phyloP scores from a whole-genome alignment of 1,139 yeast genomes.

The Citeromyces hawaiiensis region DNA sequence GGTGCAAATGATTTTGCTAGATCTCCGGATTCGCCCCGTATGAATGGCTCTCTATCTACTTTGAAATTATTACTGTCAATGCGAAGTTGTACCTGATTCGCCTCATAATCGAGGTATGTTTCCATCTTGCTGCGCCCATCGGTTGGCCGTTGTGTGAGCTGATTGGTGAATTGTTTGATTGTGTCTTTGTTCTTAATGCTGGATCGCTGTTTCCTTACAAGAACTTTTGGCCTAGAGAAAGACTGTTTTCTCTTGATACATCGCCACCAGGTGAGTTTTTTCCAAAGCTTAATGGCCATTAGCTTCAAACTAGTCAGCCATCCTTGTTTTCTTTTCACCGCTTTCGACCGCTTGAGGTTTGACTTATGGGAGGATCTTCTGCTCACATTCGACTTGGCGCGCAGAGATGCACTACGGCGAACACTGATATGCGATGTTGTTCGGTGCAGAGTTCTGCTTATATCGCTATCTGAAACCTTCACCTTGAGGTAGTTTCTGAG shows the following conservation, averaged over 20 bases:
- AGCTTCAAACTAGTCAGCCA: slow-evolving; percentile 4
- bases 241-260: slow-evolving; percentile 3
- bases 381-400: neutral
- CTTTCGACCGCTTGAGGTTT: slow-evolving; percentile 6
- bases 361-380: neutral
- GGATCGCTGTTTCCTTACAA: slow-evolving; percentile 2
- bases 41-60: neutral
- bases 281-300: slow-evolving; percentile 2
- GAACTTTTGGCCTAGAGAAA: slow-evolving; percentile 2
- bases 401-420: neutral
- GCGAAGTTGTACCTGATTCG: neutral
- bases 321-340: slow-evolving; percentile 5
- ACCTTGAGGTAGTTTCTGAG: neutral
- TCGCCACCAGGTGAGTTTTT: slow-evolving; percentile 5
- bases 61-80: neutral
- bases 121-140: slow-evolving; percentile 1
- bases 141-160: neutral
- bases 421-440: neutral
- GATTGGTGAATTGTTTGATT: neutral
- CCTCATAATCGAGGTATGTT: slow-evolving; percentile 2
- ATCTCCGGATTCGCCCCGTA: neutral
- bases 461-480: neutral
- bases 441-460: neutral
- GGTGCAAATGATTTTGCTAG: neutral
- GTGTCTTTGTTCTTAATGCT: slow-evolving; percentile 2